phyloP scores from a whole-genome alignment of 176 grass and related monocot genomes.

The Pontederia paniculata region DNA sequence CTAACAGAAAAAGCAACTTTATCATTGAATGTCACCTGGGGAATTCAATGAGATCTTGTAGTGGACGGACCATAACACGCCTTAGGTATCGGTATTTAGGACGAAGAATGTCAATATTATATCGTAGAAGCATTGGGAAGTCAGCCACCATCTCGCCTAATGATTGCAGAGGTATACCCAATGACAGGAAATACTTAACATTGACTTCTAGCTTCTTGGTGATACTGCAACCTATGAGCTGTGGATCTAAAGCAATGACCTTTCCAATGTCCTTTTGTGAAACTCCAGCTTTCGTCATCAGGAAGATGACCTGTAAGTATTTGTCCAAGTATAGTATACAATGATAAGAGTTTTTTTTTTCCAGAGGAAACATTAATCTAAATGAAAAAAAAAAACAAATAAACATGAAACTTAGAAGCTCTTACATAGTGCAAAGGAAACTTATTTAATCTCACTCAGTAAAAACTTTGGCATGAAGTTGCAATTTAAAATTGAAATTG shows the following conservation, averaged over 20 bases:
- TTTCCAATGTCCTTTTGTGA: constrained; percentile 69
- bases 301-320: constrained; percentile 50
- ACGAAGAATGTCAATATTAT: constrained; percentile 59
- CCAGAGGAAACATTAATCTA: too few relatives aligned
- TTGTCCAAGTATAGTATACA: neutral
- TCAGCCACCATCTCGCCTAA: constrained; percentile 77
- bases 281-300: constrained; percentile 74
- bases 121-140: constrained; percentile 81
- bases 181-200: constrained; percentile 76
- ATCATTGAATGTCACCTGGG: constrained; percentile 36
- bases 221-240: constrained; percentile 89
- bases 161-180: constrained; percentile 56
- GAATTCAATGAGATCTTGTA: constrained; percentile 80
- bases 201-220: constrained; percentile 65
- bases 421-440: too few relatives aligned
- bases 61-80: constrained; percentile 83
- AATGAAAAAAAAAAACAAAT: too few relatives aligned
- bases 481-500: too few relatives aligned
- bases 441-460: too few relatives aligned
- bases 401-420: too few relatives aligned
- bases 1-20: neutral
- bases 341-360: neutral
- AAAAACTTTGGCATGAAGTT: too few relatives aligned
- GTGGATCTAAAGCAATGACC: constrained; percentile 80
- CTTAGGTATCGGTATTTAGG: constrained; percentile 86